Evolutionary conservation across 2,329 filamentous ascomycete genomes (phyloP).

Genomic region (Akanthomyces dipterigenus): DNA sequence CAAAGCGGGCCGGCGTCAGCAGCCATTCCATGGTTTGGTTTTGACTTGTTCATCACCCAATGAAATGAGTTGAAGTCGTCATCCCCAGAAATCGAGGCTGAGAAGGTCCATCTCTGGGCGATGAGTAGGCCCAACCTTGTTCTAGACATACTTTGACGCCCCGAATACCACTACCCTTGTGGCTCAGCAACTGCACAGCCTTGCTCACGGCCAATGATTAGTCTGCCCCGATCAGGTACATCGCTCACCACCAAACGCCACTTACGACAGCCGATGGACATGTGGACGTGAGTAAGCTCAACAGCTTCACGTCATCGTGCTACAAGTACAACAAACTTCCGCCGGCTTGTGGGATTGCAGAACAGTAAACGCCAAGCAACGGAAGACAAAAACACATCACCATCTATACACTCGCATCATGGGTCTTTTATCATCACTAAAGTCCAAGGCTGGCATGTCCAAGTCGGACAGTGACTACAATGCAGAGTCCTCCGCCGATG

Average conservation of each 20-base stretch:
- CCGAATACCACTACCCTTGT: background rate
- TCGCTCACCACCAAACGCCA: background rate
- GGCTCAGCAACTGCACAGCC: background rate
- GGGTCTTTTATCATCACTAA: conserved; percentile 1
- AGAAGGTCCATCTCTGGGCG: background rate
- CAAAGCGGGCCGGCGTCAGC: background rate
- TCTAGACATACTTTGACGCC: background rate
- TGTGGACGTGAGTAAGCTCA: background rate
- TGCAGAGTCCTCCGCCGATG: background rate
- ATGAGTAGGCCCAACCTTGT: background rate
- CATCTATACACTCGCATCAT: background rate
- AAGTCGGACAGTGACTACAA: background rate
- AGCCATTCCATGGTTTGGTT: background rate
- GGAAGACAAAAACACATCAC: background rate
- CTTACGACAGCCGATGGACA: background rate
- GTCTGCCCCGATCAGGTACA: background rate
- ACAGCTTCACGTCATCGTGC: background rate
- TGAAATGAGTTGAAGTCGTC: background rate
- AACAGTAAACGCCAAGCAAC: background rate
- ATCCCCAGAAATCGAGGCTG: background rate
- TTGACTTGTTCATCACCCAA: background rate
- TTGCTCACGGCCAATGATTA: background rate
- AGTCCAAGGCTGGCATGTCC: background rate
- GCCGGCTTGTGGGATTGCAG: background rate
- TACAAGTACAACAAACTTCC: background rate